Percentiles rank a stretch among this genome's conserved stretches.
phyloP scores from a whole-genome alignment of 2,329 filamentous ascomycete species.

The Colletotrichum sp. region DNA sequence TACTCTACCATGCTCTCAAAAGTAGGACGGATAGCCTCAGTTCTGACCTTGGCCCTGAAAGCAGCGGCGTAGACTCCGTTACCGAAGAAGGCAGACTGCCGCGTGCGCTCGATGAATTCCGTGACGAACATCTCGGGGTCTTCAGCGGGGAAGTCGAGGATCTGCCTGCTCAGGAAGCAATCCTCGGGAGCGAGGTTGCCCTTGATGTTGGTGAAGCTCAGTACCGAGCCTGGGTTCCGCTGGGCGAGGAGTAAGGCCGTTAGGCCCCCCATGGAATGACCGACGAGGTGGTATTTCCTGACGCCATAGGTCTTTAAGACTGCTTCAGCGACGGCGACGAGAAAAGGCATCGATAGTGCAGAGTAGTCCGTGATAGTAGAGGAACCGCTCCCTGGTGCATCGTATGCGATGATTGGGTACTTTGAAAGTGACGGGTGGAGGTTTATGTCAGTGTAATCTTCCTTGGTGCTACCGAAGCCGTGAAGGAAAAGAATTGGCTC shows the following conservation, averaged over 20 bases:
- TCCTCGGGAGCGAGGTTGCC: conserved; percentile 30
- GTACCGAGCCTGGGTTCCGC: not conserved
- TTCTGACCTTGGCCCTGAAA: conserved; percentile 18
- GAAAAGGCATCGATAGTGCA: conserved; percentile 22
- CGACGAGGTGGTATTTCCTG: conserved; percentile 26
- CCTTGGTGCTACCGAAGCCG: conserved; percentile 30
- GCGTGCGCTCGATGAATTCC: conserved; percentile 19
- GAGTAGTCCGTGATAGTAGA: conserved; percentile 21
- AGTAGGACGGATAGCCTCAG: conserved; percentile 23
- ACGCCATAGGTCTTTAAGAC: conserved; percentile 21
- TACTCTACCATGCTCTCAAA: conserved; percentile 30
- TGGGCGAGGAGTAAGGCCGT: conserved; percentile 25
- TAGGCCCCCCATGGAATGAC: conserved; percentile 32
- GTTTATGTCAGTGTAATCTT: conserved; percentile 28
- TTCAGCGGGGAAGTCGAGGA: conserved; percentile 12
- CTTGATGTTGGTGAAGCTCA: conserved; percentile 30
- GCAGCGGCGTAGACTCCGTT: conserved; percentile 22
- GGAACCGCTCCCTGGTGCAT: conserved; percentile 28
- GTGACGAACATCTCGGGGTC: not conserved
- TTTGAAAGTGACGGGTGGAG: conserved; percentile 19
- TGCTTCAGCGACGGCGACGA: conserved; percentile 20
- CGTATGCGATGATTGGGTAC: conserved; percentile 26
- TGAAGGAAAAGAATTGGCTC: conserved; percentile 28
- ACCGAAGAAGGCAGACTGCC: conserved; percentile 9
- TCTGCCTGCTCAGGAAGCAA: conserved; percentile 29